A percentile compares a stretch with the other conserved stretches of the same genome.
phyloP scores from a whole-genome alignment of 169 alveolate species.

The Plasmodium berghei region DNA sequence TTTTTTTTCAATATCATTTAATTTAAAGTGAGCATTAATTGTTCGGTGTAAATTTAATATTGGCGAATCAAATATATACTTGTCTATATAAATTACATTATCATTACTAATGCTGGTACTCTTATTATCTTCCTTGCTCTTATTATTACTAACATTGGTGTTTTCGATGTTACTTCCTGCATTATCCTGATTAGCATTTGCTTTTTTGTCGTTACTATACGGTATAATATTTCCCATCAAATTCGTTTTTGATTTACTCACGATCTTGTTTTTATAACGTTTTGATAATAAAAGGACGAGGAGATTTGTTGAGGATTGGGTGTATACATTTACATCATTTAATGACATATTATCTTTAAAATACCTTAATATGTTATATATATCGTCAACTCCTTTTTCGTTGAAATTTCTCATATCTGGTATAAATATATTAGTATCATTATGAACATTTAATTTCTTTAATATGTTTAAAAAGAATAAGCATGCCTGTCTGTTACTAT shows the following conservation, averaged over 20 bases:
- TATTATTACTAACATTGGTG: too few species aligned
- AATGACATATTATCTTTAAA: slow-evolving; percentile 60
- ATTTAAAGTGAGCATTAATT: slow-evolving; percentile 51
- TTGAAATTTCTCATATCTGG: slow-evolving; percentile 66
- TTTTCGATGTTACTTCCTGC: too few species aligned
- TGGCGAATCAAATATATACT: slow-evolving; percentile 73
- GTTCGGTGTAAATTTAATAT: slow-evolving; percentile 67
- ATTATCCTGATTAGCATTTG: too few species aligned
- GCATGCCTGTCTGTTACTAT: slow-evolving; percentile 69
- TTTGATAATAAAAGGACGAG: slow-evolving; percentile 54
- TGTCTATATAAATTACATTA: slow-evolving; percentile 51
- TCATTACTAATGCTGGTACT: neutral
- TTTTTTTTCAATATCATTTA: slow-evolving; percentile 48
- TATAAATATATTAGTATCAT: slow-evolving; percentile 69
- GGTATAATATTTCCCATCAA: slow-evolving; percentile 65
- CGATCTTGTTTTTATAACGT: slow-evolving; percentile 64
- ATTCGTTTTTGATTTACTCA: slow-evolving; percentile 65
- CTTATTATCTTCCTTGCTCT: too few species aligned
- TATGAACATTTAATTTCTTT: slow-evolving; percentile 61
- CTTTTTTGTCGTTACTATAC: slow-evolving; percentile 31
- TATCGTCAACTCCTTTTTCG: slow-evolving; percentile 67
- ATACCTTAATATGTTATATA: slow-evolving; percentile 45
- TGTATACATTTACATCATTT: slow-evolving; percentile 64
- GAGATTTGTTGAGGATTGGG: slow-evolving; percentile 70
- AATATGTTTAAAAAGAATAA: slow-evolving; percentile 68